Evolutionary conservation across 257 asterid genomes (phyloP).

Genomic region (Orobanche coerulescens): DNA sequence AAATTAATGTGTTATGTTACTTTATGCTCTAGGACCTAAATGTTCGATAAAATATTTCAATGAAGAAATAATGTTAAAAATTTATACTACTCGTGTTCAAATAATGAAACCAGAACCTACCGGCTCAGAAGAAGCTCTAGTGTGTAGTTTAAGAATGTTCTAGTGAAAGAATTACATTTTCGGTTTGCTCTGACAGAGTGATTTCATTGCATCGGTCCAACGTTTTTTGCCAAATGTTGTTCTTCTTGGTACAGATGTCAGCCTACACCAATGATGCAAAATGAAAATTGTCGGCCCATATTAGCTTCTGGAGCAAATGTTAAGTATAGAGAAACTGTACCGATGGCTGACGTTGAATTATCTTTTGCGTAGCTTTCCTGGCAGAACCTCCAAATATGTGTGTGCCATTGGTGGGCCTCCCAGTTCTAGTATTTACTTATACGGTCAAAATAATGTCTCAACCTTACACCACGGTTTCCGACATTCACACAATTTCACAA

Average conservation of each 20-base stretch:
- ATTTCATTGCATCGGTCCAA: neutral
- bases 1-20: neutral
- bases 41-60: conserved; percentile 28
- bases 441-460: conserved; percentile 11
- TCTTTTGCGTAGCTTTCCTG: conserved; percentile 24
- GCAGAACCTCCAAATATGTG: conserved; percentile 21
- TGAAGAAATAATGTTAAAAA: conserved; percentile 11
- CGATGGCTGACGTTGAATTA: conserved; percentile 18
- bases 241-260: conserved; percentile 14
- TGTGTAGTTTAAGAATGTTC: neutral
- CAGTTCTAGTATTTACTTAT: conserved; percentile 19
- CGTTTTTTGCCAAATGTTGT: neutral
- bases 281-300: neutral
- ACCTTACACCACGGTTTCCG: conserved; percentile 14
- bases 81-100: neutral
- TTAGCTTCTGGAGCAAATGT: conserved; percentile 34
- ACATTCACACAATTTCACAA: conserved; percentile 37
- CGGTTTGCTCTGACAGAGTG: neutral
- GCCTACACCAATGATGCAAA: neutral
- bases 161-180: neutral
- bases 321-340: conserved; percentile 30
- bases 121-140: neutral
- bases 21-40: neutral
- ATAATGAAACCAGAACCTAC: neutral
- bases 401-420: conserved; percentile 19